Conservation (phyloP, 2,329 filamentous ascomycete genomes). For the Fusarium udum region DNA sequence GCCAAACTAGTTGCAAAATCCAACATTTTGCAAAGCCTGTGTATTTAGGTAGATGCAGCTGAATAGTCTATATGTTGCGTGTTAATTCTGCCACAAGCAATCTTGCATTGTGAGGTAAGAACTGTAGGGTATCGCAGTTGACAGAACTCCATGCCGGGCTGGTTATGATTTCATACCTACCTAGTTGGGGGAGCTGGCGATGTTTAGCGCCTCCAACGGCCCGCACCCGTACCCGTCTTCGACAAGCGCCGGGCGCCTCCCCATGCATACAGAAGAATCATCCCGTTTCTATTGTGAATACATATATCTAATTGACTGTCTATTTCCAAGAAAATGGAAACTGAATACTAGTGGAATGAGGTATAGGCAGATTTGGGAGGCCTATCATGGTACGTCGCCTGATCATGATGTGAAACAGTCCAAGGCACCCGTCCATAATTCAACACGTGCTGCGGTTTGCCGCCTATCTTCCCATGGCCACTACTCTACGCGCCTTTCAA, state of each 20-base stretch:
- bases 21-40: fast-evolving
- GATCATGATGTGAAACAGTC: background rate
- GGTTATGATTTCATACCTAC: too few species aligned
- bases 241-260: background rate
- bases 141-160: background rate
- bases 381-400: background rate
- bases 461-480: constrained; percentile 7
- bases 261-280: too few species aligned
- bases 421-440: background rate
- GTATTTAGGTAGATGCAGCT: background rate
- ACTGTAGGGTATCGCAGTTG: background rate
- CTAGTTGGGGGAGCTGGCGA: background rate
- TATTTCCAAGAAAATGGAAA: background rate
- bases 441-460: constrained; percentile 10
- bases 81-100: background rate
- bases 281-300: background rate
- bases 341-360: background rate
- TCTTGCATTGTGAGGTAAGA: background rate
- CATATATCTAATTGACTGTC: too few species aligned
- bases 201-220: constrained; percentile 29
- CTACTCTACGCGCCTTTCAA: constrained; percentile 17
- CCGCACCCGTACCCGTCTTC: constrained; percentile 15
- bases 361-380: background rate
- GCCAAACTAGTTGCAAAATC: too few species aligned
- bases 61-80: background rate